A percentile compares a stretch with the other conserved stretches of the same genome.
phyloP scores from a whole-genome alignment of 1,284 basidiomycete species.

The Sparassis latifolia region DNA sequence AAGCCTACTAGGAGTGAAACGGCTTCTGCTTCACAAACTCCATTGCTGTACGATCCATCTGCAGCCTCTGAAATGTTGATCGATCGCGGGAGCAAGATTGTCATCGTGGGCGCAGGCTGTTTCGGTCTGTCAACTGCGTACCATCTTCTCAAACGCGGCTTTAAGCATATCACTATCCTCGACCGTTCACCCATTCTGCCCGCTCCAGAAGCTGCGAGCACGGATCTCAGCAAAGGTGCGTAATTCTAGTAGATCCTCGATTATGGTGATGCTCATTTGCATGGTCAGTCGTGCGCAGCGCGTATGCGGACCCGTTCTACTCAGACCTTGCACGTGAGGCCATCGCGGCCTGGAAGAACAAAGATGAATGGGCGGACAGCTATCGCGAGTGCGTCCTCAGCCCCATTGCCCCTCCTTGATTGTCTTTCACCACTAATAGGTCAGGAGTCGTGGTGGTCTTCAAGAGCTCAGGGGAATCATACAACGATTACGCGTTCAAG shows the following conservation, averaged over 20 bases:
- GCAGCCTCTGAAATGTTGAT: too few relatives aligned
- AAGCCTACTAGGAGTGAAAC: too few relatives aligned
- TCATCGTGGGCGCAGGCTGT: constrained; percentile 79
- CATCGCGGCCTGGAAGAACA: constrained; percentile 63
- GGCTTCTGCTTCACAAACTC: too few relatives aligned
- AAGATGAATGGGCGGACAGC: constrained; percentile 59
- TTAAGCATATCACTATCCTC: constrained; percentile 60
- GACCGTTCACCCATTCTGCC: constrained; percentile 63
- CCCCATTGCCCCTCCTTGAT: background rate
- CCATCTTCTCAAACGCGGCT: constrained; percentile 63
- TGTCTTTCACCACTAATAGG: constrained; percentile 28
- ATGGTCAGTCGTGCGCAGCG: constrained; percentile 59
- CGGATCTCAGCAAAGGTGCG: constrained; percentile 79
- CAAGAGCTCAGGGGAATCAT: constrained; percentile 38
- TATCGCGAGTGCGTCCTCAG: constrained; percentile 68
- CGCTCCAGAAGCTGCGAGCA: constrained; percentile 74
- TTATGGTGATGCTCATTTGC: background rate
- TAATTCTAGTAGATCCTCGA: constrained; percentile 1
- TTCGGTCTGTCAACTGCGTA: constrained; percentile 81
- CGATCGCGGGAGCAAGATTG: constrained; percentile 30
- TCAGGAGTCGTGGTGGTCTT: constrained; percentile 39
- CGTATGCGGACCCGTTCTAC: constrained; percentile 67
- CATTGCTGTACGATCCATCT: too few relatives aligned
- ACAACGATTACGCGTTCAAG: constrained; percentile 41
- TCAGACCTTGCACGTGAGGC: constrained; percentile 64